phyloP scores from a whole-genome alignment of 345 rosid genomes.

The Kandelia obovata region DNA sequence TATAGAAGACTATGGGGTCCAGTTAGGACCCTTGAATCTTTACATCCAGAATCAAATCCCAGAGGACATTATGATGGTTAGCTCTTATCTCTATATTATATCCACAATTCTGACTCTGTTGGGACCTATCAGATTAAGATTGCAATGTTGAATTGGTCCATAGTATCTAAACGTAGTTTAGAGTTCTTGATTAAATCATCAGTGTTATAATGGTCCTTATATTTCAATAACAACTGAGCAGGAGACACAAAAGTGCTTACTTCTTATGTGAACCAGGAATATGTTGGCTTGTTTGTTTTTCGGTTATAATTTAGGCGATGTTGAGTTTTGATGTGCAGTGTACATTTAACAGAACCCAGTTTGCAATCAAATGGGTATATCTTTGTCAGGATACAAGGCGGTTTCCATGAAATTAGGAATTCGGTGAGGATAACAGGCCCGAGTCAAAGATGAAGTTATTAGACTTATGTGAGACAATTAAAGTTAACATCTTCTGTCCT shows the following conservation, averaged over 20 bases:
- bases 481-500: constrained; percentile 15
- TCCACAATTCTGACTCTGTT: too few relatives aligned
- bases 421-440: constrained; percentile 54
- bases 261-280: too few relatives aligned
- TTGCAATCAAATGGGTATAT: constrained; percentile 60
- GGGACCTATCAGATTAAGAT: too few relatives aligned
- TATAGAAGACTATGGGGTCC: constrained; percentile 90
- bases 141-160: too few relatives aligned
- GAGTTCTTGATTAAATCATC: too few relatives aligned
- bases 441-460: not conserved
- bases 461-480: too few relatives aligned
- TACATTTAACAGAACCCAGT: constrained; percentile 52
- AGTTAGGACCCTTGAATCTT: constrained; percentile 57
- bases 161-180: too few relatives aligned
- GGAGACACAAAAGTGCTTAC: too few relatives aligned
- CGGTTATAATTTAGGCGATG: not conserved
- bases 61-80: constrained; percentile 77
- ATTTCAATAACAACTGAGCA: too few relatives aligned
- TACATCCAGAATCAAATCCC: constrained; percentile 84
- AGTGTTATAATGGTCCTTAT: too few relatives aligned
- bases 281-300: too few relatives aligned
- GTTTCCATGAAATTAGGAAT: constrained; percentile 94
- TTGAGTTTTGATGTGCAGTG: constrained; percentile 1
- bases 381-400: constrained; percentile 95
- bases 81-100: constrained; percentile 9